Percentiles rank a stretch among this genome's conserved stretches.
phyloP scores from a whole-genome alignment of 768 basidiomycete species.

The Aureoboletus auriporus region DNA sequence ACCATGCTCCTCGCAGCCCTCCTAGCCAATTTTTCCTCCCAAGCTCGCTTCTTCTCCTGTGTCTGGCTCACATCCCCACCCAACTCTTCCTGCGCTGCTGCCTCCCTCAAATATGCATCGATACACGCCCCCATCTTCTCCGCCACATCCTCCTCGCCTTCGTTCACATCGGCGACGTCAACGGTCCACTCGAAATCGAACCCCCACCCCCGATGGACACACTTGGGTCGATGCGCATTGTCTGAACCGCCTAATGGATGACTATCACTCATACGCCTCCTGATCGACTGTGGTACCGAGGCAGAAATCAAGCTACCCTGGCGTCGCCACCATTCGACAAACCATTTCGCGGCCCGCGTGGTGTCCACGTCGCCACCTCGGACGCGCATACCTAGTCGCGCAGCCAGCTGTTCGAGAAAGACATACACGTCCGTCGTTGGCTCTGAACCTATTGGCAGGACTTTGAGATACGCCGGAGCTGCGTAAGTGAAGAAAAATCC shows the following conservation, averaged over 20 bases:
- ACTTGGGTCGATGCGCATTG: neutral
- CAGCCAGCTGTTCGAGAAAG: conserved; percentile 68
- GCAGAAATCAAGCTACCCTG: conserved; percentile 60
- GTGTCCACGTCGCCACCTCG: conserved; percentile 72
- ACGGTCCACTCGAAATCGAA: conserved; percentile 77
- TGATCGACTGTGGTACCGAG: conserved; percentile 30
- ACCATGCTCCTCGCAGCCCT: conserved; percentile 33
- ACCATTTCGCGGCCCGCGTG: conserved; percentile 70
- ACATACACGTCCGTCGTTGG: conserved; percentile 59
- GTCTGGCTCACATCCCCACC: conserved; percentile 64
- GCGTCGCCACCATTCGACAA: conserved; percentile 86
- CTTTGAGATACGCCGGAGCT: conserved; percentile 68
- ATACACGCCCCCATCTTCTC: conserved; percentile 70
- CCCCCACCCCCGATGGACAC: conserved; percentile 66
- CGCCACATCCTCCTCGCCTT: conserved; percentile 39
- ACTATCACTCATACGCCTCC: neutral
- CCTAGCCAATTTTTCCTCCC: conserved; percentile 38
- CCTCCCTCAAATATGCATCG: conserved; percentile 43
- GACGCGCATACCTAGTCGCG: conserved; percentile 76
- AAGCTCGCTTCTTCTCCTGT: conserved; percentile 60
- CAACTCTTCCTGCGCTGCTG: conserved; percentile 46
- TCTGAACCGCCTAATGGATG: neutral
- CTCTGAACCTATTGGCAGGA: conserved; percentile 50
- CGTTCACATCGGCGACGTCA: conserved; percentile 8
- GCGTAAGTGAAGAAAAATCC: neutral